Percentiles rank a stretch among this genome's conserved stretches.
Conservation (phyloP, 805 yeast genomes). For the Yamadazyma nakazawae region DNA sequence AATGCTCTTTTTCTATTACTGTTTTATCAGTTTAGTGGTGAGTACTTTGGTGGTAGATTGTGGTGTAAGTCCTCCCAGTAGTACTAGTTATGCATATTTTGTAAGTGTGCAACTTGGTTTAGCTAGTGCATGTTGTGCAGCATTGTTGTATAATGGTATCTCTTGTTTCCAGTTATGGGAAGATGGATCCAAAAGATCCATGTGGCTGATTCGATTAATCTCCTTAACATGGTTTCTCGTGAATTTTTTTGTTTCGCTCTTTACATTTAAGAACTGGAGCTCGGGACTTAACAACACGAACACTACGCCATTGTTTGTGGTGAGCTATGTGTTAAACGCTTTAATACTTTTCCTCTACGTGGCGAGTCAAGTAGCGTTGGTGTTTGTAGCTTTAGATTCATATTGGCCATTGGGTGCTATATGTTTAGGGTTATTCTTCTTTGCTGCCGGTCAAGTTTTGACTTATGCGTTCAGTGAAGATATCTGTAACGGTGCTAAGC, state of each 20-base stretch:
- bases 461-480: conserved; percentile 62
- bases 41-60: conserved; percentile 79
- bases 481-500: conserved; percentile 71
- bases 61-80: conserved; percentile 89
- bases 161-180: conserved; percentile 91
- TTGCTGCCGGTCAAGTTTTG: conserved; percentile 75
- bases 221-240: conserved; percentile 58
- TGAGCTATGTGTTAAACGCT: conserved; percentile 71
- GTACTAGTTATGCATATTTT: conserved; percentile 71
- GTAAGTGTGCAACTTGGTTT: conserved; percentile 79
- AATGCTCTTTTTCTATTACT: conserved; percentile 69
- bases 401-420: conserved; percentile 93
- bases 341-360: conserved; percentile 59
- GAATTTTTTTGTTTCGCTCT: conserved; percentile 62
- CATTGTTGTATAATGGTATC: conserved; percentile 69
- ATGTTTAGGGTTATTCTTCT: conserved; percentile 64
- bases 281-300: conserved; percentile 46
- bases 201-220: conserved; percentile 51
- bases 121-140: conserved; percentile 66
- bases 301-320: conserved; percentile 67
- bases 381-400: conserved; percentile 63
- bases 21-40: conserved; percentile 54
- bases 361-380: conserved; percentile 64
- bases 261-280: conserved; percentile 70
- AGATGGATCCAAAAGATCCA: conserved; percentile 75